Conservation (phyloP, 352 stramenopile species). For the Sclerospora graminicola region DNA sequence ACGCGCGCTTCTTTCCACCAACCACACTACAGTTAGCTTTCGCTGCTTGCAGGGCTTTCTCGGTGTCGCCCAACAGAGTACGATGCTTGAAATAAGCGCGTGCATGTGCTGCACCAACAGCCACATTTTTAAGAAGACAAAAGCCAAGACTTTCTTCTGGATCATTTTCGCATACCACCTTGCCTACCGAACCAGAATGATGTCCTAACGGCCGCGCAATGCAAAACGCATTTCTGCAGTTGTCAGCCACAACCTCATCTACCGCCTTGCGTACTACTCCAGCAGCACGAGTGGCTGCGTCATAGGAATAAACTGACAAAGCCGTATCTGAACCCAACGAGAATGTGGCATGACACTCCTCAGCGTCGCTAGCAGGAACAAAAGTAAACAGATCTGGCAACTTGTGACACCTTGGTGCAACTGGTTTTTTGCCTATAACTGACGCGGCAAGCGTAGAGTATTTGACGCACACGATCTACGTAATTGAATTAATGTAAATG, state of each 20-base stretch:
- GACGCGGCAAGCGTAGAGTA: conserved; percentile 30
- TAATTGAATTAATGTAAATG: conserved; percentile 87
- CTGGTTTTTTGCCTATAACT: conserved; percentile 9
- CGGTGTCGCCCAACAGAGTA: no score
- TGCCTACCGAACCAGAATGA: conserved; percentile 91
- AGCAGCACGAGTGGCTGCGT: conserved; percentile 67
- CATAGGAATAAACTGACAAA: conserved; percentile 65
- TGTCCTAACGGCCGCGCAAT: conserved; percentile 94
- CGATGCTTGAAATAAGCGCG: conserved; percentile 86
- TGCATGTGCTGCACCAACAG: conserved; percentile 94
- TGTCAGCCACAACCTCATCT: conserved; percentile 77
- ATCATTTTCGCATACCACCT: conserved; percentile 91
- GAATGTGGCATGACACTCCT: conserved; percentile 31
- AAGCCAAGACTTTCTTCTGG: conserved; percentile 87
- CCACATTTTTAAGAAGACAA: conserved; percentile 98
- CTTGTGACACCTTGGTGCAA: conserved; percentile 1
- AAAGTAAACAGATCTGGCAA: conserved; percentile 1
- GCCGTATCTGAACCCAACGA: conserved; percentile 70
- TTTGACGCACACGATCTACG: conserved; percentile 53
- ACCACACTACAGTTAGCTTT: no score
- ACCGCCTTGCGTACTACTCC: conserved; percentile 79
- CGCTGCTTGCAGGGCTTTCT: no score
- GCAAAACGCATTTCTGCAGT: conserved; percentile 94
- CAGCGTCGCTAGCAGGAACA: conserved; percentile 13
- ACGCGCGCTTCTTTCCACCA: no score